Evolutionary conservation across 345 rosid genomes (phyloP).

Genomic region (Dipteronia sinensis): DNA sequence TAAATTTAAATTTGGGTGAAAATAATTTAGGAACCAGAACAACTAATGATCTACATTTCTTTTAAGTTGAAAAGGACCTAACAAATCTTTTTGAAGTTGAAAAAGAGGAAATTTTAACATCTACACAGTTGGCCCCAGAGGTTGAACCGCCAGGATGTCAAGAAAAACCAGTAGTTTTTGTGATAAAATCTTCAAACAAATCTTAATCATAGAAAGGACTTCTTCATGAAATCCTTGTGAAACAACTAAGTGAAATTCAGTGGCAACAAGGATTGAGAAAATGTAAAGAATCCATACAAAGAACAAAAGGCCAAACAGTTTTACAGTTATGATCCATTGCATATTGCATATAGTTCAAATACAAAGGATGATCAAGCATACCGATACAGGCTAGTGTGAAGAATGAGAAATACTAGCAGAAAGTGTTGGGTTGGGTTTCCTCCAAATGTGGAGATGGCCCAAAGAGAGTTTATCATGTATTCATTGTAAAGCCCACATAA

Average conservation of each 20-base stretch:
- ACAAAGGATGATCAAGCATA: slow-evolving; percentile 34
- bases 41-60: slow-evolving; percentile 18
- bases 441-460: too few species aligned
- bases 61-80: slow-evolving; percentile 6
- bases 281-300: too few species aligned
- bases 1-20: fast-evolving
- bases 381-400: slow-evolving; percentile 88
- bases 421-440: too few species aligned
- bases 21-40: neutral
- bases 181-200: neutral
- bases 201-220: neutral
- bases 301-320: neutral
- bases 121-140: too few species aligned
- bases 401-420: slow-evolving; percentile 82
- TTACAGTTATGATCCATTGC: neutral
- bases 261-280: neutral
- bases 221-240: neutral
- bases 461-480: too few species aligned
- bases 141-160: neutral
- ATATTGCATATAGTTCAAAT: neutral
- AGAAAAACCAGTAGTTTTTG: neutral
- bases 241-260: neutral
- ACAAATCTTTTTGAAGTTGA: fast-evolving
- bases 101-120: too few species aligned
- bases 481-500: too few species aligned